Percentiles rank a stretch among this genome's conserved stretches.
phyloP scores from a whole-genome alignment of 2,329 filamentous ascomycete genomes.

The Rutstroemia sp. region DNA sequence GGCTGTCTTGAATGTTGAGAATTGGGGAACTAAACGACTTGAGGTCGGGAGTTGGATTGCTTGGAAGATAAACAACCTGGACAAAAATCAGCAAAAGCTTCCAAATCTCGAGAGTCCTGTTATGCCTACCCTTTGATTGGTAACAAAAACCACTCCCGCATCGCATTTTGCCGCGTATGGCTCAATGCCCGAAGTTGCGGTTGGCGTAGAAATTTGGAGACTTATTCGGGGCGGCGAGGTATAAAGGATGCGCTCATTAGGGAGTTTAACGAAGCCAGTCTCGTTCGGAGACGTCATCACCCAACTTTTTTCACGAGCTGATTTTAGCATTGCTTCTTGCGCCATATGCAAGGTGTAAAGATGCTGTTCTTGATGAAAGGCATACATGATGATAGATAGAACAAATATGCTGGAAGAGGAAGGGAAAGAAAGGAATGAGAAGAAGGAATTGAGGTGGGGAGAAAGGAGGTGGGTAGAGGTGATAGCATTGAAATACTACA shows the following conservation, averaged over 20 bases:
- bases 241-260: constrained; percentile 74
- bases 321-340: constrained; percentile 23
- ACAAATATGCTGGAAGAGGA: neutral
- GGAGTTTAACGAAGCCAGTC: constrained; percentile 72
- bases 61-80: constrained; percentile 82
- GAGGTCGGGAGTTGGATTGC: constrained; percentile 55
- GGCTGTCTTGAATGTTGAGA: constrained; percentile 78
- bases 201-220: constrained; percentile 59
- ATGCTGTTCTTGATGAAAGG: constrained; percentile 28
- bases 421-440: neutral
- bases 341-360: constrained; percentile 23
- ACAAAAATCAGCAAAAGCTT: constrained; percentile 13
- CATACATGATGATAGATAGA: constrained; percentile 22
- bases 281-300: constrained; percentile 76
- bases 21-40: constrained; percentile 87
- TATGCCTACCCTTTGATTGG: constrained; percentile 70
- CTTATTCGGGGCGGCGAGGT: constrained; percentile 73
- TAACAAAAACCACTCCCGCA: constrained; percentile 70
- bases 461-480: neutral
- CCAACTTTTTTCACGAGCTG: constrained; percentile 52
- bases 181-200: constrained; percentile 54
- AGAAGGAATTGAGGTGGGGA: neutral
- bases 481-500: constrained; percentile 7
- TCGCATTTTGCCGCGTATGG: constrained; percentile 66
- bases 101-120: constrained; percentile 13